These are phyloP conservation scores for Ustilago xerochloae DNA, from an alignment of 1,284 basidiomycete species.

Conservation along the genomic window DNA sequence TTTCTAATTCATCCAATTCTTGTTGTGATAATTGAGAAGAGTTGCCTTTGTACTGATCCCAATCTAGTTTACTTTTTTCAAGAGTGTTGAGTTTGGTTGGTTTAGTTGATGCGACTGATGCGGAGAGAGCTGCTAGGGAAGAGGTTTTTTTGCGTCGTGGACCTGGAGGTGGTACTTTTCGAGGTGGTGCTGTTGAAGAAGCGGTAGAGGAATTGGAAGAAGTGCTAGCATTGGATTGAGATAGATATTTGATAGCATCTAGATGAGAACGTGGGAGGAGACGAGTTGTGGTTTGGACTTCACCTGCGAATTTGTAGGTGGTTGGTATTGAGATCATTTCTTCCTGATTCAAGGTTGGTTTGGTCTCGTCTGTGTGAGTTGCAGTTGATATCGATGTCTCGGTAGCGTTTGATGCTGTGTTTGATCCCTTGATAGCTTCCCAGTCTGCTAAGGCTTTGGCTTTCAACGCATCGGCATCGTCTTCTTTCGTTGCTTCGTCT, in stretches of 20 bases:
- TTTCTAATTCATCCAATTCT: slow-evolving; percentile 64
- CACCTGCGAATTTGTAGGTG: slow-evolving; percentile 55
- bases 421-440: slow-evolving; percentile 29
- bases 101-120: slow-evolving; percentile 32
- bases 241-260: slow-evolving; percentile 49
- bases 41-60: slow-evolving; percentile 45
- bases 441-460: slow-evolving; percentile 24
- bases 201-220: background rate
- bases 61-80: slow-evolving; percentile 66
- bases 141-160: slow-evolving; percentile 49
- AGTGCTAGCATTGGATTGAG: slow-evolving; percentile 1
- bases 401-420: background rate
- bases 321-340: slow-evolving; percentile 43
- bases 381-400: background rate
- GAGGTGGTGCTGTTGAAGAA: slow-evolving; percentile 10
- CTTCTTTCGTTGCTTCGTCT: background rate
- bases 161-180: slow-evolving; percentile 14
- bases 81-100: slow-evolving; percentile 66
- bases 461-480: slow-evolving; percentile 7
- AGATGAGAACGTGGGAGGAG: slow-evolving; percentile 51
- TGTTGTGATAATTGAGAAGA: slow-evolving; percentile 43
- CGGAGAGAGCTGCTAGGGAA: slow-evolving; percentile 46
- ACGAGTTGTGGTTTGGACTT: slow-evolving; percentile 24
- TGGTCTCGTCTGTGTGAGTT: background rate
- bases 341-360: slow-evolving; percentile 6